Base-by-base conservation (phyloP, 1,284 basidiomycete genomes). In the Leccinum glutinopallens region DNA sequence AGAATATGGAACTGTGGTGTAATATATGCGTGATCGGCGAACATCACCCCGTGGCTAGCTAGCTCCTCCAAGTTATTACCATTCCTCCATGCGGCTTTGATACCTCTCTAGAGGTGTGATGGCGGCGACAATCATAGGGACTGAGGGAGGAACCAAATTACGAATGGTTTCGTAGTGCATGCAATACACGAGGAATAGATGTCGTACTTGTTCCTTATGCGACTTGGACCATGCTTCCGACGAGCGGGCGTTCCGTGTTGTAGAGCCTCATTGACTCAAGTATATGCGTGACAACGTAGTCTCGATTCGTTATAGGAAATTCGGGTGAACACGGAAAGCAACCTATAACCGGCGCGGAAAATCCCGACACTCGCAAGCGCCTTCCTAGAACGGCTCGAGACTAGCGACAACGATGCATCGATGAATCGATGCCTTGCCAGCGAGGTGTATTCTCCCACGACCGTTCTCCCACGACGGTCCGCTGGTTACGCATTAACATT, bases 41-140 rank as follows among this genome's bases (percentile, higher is more conserved):
- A 73, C 5, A n/a, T 22, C 66, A 72, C 71, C 15, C 66, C 64
- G 6, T 62, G 39, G 3, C 4, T 60, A 17, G 51, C 46, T 5
- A 75, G 51, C 2, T 62, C 65, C 25, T 4, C 19, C 35, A 49
- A 63, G 22, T 75, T 73, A 35, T 62, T 63, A 75, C 73, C 74
- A 75, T 7, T 65, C 63, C 13, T 75, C 71, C 74, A 73, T 75
- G 58, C 53, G 39, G 46, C 57, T n/a, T 33, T 66, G 65, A 49
- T 68, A 66, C 63, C 70, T 65, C 57, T 76, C 74, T 35, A 76
- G 58, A n/a, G 55, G 63, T 8, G 73, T 73, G 35, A 73, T 10
- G 37, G 69, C 63, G 9, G 70, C 65, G 10, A 71, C 67, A 13
- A 32, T 32, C 29, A 74, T 55, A 6, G 73, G 74, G 17, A 71